Base-by-base conservation (phyloP, 495 filamentous ascomycete species). In the Tuber microsphaerosporum region DNA sequence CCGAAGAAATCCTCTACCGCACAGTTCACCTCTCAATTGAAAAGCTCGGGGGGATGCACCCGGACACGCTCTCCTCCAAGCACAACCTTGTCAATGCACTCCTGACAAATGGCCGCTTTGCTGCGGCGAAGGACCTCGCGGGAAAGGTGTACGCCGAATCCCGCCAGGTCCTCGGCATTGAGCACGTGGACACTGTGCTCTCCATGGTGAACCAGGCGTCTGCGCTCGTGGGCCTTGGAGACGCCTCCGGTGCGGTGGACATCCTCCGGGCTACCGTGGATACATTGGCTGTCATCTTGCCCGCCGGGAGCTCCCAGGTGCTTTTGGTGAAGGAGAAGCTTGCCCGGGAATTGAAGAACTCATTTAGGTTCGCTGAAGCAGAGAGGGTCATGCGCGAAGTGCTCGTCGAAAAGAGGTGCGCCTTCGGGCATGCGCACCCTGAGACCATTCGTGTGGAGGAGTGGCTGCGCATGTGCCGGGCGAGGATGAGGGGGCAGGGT, bases 41-140 rank as follows among this genome's bases (percentile, higher is more conserved):
- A 34, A 65, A 34, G 31, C 56, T 65, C 31, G 56, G 56, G 31
- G 56, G 16, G 7, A 65, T 6, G 5, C 56, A 65, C 16, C 56
- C 56, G 56, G 56, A 65, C 56, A 65, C 56, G 56, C 56, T 65
- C 56, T 34, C 56, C 56, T 65, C 56, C 14, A 65, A 65, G 26
- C 56, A 65, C 56, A 65, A 65, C 56, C 56, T 65, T 34, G 56
- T 65, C 56, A 65, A 65, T 26, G 56, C 56, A 17, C 56, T 65
- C 56, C 56, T 65, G 26, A 31, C 0, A 65, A 65, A 19, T 34
- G 2, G 56, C 12, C 2, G 19, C 56, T 65, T 65, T 65, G 12
- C 26, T 12, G 56, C 56, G 14, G 56, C 56, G 31, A 65, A 65
- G 26, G 56, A 65, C 12, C 56, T 65, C 12, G 56, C 56, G 4